Evolutionary conservation across 768 basidiomycete species (phyloP).

Genomic region (Mycena crocata): DNA sequence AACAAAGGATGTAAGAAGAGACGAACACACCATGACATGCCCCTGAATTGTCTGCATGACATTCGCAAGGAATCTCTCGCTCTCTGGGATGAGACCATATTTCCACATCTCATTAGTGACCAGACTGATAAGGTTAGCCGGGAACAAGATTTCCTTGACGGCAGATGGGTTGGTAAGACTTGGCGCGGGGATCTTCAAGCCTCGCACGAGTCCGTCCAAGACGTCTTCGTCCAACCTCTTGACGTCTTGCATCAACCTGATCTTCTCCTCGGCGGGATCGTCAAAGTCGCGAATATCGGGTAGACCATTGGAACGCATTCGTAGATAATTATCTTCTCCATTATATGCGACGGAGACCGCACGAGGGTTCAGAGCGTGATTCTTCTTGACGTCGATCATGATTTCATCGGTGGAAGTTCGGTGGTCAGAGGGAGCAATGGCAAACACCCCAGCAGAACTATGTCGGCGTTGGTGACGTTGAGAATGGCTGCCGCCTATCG

Average conservation of each 20-base stretch:
- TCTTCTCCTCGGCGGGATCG: constrained; percentile 95
- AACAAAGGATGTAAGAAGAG: constrained; percentile 8
- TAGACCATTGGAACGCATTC: constrained; percentile 73
- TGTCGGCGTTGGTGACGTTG: constrained; percentile 85
- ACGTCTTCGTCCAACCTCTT: constrained; percentile 95
- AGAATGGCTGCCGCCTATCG: constrained; percentile 38
- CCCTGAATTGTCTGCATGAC: constrained; percentile 98
- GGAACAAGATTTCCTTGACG: constrained; percentile 98
- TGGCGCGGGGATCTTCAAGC: constrained; percentile 92
- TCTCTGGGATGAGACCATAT: constrained; percentile 95
- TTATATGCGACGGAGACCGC: constrained; percentile 92
- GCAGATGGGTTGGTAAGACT: constrained; percentile 92
- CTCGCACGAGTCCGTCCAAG: constrained; percentile 87
- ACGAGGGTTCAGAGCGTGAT: constrained; percentile 77
- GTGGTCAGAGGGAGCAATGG: constrained; percentile 66
- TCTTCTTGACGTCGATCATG: constrained; percentile 79
- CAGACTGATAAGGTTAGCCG: constrained; percentile 96
- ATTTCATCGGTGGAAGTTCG: constrained; percentile 84
- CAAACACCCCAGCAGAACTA: constrained; percentile 86
- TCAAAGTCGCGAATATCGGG: constrained; percentile 82
- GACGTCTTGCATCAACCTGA: constrained; percentile 90
- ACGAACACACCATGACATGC: constrained; percentile 90
- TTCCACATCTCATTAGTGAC: constrained; percentile 99
- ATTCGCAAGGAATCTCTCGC: constrained; percentile 97
- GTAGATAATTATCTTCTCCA: constrained; percentile 79